Conservation (phyloP, 352 stramenopile species). For the Globisporangium splendens region DNA sequence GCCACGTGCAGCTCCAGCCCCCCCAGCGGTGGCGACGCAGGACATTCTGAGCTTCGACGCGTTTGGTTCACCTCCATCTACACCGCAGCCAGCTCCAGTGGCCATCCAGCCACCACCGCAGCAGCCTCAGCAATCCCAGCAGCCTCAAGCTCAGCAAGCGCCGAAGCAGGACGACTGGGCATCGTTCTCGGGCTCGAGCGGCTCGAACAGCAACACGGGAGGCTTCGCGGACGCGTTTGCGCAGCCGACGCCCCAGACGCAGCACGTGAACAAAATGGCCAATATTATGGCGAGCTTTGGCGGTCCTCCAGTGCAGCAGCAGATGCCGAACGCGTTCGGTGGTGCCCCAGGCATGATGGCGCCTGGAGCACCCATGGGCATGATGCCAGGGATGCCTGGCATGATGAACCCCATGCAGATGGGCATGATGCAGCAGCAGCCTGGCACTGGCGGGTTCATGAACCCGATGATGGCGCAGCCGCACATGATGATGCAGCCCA, state of each 20-base stretch:
- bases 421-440: conserved; percentile 18
- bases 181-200: conserved; percentile 55
- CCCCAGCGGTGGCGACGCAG: conserved; percentile 23
- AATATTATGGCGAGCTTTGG: conserved; percentile 89
- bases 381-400: conserved; percentile 21
- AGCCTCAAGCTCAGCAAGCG: conserved; percentile 3
- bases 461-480: conserved; percentile 34
- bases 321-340: conserved; percentile 21
- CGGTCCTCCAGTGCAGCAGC: conserved; percentile 19
- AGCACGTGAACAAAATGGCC: conserved; percentile 75
- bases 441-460: conserved; percentile 21
- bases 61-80: conserved; percentile 38
- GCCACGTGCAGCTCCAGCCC: conserved; percentile 17
- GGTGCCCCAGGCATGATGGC: conserved; percentile 34
- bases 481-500: conserved; percentile 22
- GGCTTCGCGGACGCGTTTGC: conserved; percentile 47
- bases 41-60: conserved; percentile 78
- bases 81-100: conserved; percentile 16
- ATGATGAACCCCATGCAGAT: conserved; percentile 26
- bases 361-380: conserved; percentile 36
- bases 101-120: conserved; percentile 8
- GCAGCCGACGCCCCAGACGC: conserved; percentile 30
- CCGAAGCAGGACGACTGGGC: conserved; percentile 73
- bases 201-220: conserved; percentile 15
- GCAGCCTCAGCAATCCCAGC: not conserved